These are phyloP conservation scores for Baorangia bicolor DNA, from an alignment of 768 basidiomycete species.

Conservation along the genomic window DNA sequence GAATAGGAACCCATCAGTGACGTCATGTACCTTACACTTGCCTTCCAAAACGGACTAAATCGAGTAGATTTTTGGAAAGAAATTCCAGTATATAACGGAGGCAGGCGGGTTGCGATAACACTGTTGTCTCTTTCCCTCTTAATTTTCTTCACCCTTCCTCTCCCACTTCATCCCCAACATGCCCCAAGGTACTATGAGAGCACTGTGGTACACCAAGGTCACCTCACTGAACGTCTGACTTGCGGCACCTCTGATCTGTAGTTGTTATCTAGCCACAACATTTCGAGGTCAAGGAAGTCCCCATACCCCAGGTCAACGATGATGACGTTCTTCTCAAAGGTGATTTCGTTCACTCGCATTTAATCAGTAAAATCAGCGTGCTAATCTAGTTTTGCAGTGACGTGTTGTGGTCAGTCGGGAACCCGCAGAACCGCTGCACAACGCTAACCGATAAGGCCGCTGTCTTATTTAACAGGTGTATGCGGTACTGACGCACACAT, in stretches of 20 bases:
- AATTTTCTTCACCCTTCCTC: not conserved
- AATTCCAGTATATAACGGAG: conserved; percentile 23
- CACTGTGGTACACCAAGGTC: conserved; percentile 70
- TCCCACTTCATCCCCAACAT: conserved; percentile 30
- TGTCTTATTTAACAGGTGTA: conserved; percentile 39
- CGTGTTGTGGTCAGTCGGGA: conserved; percentile 40
- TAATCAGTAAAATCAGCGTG: not conserved
- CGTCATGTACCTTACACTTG: conserved; percentile 23
- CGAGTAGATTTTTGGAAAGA: conserved; percentile 2
- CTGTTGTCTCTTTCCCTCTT: conserved; percentile 4
- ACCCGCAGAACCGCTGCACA: not conserved
- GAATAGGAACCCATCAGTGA: too few species aligned
- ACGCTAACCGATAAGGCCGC: not conserved
- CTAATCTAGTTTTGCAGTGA: conserved; percentile 31
- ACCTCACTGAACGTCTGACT: conserved; percentile 7
- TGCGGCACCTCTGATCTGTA: conserved; percentile 10
- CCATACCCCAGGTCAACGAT: conserved; percentile 62
- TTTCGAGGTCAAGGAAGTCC: conserved; percentile 66
- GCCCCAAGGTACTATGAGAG: conserved; percentile 69
- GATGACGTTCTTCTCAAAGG: conserved; percentile 79
- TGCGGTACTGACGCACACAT: conserved; percentile 66
- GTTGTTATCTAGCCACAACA: conserved; percentile 50
- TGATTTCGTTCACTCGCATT: conserved; percentile 20
- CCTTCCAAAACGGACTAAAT: conserved; percentile 20
- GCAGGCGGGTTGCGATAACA: not conserved